phyloP scores from a whole-genome alignment of 192 early-diverging fungal genomes.

The Entomortierella beljakovae region DNA sequence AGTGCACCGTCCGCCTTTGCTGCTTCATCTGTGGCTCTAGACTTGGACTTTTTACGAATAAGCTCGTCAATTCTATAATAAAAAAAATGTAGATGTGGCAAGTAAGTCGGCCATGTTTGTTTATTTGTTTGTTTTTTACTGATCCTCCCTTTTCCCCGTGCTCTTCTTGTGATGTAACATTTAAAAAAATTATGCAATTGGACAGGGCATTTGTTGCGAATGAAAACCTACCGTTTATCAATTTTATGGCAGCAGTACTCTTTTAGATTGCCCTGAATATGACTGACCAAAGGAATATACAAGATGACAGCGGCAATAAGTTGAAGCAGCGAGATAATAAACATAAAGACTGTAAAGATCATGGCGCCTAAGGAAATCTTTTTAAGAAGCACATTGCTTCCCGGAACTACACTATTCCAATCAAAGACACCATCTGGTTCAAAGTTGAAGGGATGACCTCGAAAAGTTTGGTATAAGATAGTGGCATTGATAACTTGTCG shows the following conservation, averaged over 20 bases:
- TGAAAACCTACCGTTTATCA: conserved; percentile 79
- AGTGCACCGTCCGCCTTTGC: conserved; percentile 5
- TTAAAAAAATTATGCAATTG: no score
- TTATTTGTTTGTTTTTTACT: conserved; percentile 2
- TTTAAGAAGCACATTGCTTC: conserved; percentile 6
- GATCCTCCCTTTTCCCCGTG: not conserved
- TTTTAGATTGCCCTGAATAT: conserved; percentile 89
- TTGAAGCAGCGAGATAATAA: conserved; percentile 62
- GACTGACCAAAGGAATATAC: conserved; percentile 83
- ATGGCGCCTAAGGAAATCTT: conserved; percentile 53
- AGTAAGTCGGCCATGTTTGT: no score
- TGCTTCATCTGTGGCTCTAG: conserved; percentile 52
- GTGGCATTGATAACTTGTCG: conserved; percentile 77
- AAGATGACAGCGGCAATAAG: conserved; percentile 71
- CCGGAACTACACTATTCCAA: conserved; percentile 3
- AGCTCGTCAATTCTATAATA: conserved; percentile 66
- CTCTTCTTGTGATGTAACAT: no score
- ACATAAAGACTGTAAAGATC: conserved; percentile 75
- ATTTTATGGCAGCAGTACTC: conserved; percentile 91
- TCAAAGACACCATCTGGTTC: conserved; percentile 11
- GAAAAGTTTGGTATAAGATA: conserved; percentile 58
- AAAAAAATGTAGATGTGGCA: not conserved
- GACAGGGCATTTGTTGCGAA: conserved; percentile 1
- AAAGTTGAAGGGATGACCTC: conserved; percentile 3
- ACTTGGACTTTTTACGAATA: conserved; percentile 62